phyloP scores from a whole-genome alignment of 2,329 filamentous ascomycete genomes.

The Fusarium transvaalense region DNA sequence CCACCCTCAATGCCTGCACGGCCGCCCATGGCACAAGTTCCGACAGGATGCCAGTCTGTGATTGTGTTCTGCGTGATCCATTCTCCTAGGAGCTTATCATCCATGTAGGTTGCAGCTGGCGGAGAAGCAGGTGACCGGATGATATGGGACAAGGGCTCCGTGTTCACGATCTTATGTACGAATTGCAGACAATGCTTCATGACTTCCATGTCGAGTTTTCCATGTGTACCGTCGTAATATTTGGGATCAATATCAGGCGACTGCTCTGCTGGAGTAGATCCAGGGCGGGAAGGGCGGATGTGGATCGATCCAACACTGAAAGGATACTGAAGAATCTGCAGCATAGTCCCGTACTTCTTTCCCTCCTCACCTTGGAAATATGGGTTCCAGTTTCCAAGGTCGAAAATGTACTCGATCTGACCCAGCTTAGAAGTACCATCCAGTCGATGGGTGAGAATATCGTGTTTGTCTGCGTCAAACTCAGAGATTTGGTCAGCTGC shows the following conservation, averaged over 20 bases:
- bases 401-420: conserved; percentile 64
- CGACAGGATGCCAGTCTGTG: conserved; percentile 57
- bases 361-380: conserved; percentile 50
- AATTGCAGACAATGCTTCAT: conserved; percentile 59
- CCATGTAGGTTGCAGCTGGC: conserved; percentile 27
- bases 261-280: conserved; percentile 38
- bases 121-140: conserved; percentile 51
- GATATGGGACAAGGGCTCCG: conserved; percentile 54
- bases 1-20: conserved; percentile 49
- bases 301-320: conserved; percentile 64
- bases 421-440: conserved; percentile 52
- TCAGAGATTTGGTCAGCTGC: conserved; percentile 40
- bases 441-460: conserved; percentile 53
- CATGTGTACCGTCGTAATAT: conserved; percentile 57
- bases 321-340: conserved; percentile 65
- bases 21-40: conserved; percentile 53
- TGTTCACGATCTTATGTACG: conserved; percentile 54
- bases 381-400: conserved; percentile 62
- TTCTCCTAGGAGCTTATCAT: conserved; percentile 35
- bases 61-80: conserved; percentile 51
- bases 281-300: conserved; percentile 48
- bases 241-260: conserved; percentile 57
- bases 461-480: conserved; percentile 43
- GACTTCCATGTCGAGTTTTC: conserved; percentile 57
- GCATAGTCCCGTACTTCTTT: conserved; percentile 62